Conservation (phyloP, 2,329 filamentous ascomycete species). For the Grosmannia huntii region DNA sequence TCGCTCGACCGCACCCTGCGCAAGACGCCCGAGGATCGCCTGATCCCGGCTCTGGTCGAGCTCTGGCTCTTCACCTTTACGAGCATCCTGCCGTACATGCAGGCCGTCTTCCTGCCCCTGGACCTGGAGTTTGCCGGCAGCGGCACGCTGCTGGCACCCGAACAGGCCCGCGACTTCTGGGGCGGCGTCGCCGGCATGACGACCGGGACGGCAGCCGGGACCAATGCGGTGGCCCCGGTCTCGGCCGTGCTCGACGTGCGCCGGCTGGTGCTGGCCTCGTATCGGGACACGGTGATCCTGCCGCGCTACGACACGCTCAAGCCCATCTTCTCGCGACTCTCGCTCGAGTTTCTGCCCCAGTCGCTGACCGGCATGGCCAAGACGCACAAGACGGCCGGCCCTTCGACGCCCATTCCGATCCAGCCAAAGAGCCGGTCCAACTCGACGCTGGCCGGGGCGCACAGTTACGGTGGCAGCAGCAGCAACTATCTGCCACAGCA, state of each 20-base stretch:
- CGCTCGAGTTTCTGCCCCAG: conserved; percentile 60
- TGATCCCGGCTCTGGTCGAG: conserved; percentile 84
- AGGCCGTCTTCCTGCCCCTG: conserved; percentile 85
- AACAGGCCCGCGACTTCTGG: conserved; percentile 86
- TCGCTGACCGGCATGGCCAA: conserved; percentile 33
- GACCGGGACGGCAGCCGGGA: neutral
- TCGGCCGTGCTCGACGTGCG: conserved; percentile 62
- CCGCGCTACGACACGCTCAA: conserved; percentile 82
- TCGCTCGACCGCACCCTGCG: conserved; percentile 75
- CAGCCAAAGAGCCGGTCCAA: conserved; percentile 18
- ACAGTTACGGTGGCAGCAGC: conserved; percentile 7
- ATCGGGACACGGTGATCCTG: conserved; percentile 78
- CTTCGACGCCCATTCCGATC: conserved; percentile 40
- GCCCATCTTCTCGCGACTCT: conserved; percentile 78
- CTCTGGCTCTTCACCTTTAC: conserved; percentile 93
- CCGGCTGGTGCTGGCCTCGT: conserved; percentile 76
- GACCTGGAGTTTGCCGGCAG: conserved; percentile 86
- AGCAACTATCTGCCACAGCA: conserved; percentile 4
- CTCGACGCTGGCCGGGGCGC: conserved; percentile 7
- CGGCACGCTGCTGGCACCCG: conserved; percentile 62
- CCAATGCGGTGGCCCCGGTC: conserved; percentile 28
- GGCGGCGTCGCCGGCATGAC: conserved; percentile 39
- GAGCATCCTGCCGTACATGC: conserved; percentile 80
- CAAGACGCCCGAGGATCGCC: conserved; percentile 66
- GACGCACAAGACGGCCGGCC: conserved; percentile 6